These are phyloP conservation scores for Boletus barrowsii DNA, from an alignment of 768 basidiomycete species.

Conservation along the genomic window DNA sequence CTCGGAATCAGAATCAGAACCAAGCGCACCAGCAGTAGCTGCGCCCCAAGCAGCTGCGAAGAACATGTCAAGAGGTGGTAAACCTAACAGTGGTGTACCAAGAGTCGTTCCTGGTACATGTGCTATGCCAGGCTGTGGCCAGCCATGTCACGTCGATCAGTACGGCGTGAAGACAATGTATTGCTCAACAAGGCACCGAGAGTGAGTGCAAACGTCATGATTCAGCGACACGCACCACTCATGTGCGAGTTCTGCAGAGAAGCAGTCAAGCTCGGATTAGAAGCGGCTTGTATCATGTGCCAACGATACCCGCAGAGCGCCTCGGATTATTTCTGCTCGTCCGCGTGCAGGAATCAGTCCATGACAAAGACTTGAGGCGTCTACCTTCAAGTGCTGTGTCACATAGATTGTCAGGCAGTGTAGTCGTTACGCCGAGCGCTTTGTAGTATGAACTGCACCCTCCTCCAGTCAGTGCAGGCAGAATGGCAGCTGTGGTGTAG, in stretches of 20 bases:
- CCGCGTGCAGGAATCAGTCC: conserved; percentile 57
- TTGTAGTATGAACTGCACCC: not conserved
- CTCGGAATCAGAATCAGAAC: conserved; percentile 23
- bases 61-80: conserved; percentile 8
- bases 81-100: conserved; percentile 5
- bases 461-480: not conserved
- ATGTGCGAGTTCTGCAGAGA: conserved; percentile 39
- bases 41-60: conserved; percentile 8
- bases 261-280: conserved; percentile 52
- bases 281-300: conserved; percentile 62
- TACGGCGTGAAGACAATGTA: conserved; percentile 50
- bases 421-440: not conserved
- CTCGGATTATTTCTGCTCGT: conserved; percentile 61
- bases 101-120: conserved; percentile 38
- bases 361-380: conserved; percentile 43
- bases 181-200: conserved; percentile 59
- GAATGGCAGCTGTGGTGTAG: not conserved
- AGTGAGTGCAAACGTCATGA: conserved; percentile 42
- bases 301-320: conserved; percentile 55
- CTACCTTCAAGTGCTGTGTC: not conserved
- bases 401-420: not conserved
- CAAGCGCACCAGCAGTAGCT: conserved; percentile 7
- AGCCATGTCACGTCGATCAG: conserved; percentile 54
- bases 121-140: conserved; percentile 54
- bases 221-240: conserved; percentile 5